phyloP scores from a whole-genome alignment of 2,329 filamentous ascomycete genomes.

The Endothia cerciana region DNA sequence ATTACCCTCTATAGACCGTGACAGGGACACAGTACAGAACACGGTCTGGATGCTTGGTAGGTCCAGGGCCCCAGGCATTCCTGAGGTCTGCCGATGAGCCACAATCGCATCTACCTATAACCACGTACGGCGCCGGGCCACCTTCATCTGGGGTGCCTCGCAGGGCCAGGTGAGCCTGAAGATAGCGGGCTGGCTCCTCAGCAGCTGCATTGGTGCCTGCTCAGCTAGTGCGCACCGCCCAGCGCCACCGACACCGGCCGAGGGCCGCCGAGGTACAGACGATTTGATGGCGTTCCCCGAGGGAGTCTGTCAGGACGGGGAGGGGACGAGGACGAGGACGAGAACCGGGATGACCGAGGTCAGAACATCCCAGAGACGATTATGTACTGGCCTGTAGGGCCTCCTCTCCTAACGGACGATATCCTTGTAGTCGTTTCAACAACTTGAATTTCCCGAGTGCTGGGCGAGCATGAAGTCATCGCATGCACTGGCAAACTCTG shows the following conservation, averaged over 20 bases:
- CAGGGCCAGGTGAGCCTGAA: too few relatives aligned
- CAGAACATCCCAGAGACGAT: not conserved
- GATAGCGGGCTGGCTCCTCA: too few relatives aligned
- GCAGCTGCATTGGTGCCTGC: not conserved
- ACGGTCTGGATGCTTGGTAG: too few relatives aligned
- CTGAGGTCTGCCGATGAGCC: too few relatives aligned
- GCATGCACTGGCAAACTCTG: not conserved
- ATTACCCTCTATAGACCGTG: not conserved
- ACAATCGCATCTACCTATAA: too few relatives aligned
- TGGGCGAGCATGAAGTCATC: conserved; percentile 5
- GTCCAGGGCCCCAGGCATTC: too few relatives aligned
- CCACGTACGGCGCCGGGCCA: not conserved
- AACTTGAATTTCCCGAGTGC: not conserved
- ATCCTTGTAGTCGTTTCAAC: not conserved
- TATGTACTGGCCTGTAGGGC: not conserved
- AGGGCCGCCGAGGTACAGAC: not conserved
- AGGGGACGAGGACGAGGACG: not conserved
- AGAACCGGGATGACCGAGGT: not conserved
- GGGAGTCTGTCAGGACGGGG: not conserved
- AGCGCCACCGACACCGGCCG: conserved; percentile 3
- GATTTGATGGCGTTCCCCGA: too few relatives aligned
- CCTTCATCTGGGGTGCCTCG: too few relatives aligned
- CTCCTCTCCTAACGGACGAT: not conserved
- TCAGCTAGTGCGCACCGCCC: not conserved
- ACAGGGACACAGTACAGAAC: not conserved